These are phyloP conservation scores for Drechslerella coelobrocha DNA, from an alignment of 2,329 filamentous ascomycete species.

Conservation along the genomic window DNA sequence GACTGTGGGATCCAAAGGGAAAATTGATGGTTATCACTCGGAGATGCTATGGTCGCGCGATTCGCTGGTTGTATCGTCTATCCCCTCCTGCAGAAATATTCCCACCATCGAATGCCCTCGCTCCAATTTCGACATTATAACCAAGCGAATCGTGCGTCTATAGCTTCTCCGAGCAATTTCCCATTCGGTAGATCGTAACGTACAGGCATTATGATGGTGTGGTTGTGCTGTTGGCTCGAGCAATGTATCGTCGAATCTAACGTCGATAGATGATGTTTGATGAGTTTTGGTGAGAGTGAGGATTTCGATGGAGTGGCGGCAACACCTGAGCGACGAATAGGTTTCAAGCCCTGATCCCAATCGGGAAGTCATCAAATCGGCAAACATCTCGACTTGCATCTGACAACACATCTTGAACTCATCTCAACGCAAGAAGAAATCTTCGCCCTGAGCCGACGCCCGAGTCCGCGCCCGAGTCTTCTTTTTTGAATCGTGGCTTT, in stretches of 20 bases:
- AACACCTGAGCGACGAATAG: conserved; percentile 17
- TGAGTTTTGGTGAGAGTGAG: conserved; percentile 7
- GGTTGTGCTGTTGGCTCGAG: conserved; percentile 16
- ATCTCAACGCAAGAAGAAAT: too few relatives aligned
- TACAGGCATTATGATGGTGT: conserved; percentile 48
- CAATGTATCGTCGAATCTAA: conserved; percentile 11
- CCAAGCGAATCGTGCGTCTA: background rate
- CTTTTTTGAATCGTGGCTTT: too few relatives aligned
- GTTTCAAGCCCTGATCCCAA: conserved; percentile 45
- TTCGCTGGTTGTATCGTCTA: background rate
- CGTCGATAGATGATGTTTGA: conserved; percentile 11
- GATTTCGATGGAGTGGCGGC: conserved; percentile 38
- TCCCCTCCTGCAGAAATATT: background rate
- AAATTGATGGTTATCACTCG: background rate
- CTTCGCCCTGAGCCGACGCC: too few relatives aligned
- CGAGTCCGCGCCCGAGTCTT: too few relatives aligned
- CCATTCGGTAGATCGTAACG: conserved; percentile 16
- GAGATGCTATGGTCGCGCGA: too few relatives aligned
- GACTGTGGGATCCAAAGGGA: background rate
- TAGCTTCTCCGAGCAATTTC: conserved; percentile 30
- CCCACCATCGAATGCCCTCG: too few relatives aligned
- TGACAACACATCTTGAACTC: conserved; percentile 1
- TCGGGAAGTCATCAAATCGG: background rate
- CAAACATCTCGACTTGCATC: conserved; percentile 10
- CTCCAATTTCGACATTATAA: too few relatives aligned